These are phyloP conservation scores for Afroboletus lepidellus DNA, from an alignment of 1,284 basidiomycete genomes.

Conservation along the genomic window DNA sequence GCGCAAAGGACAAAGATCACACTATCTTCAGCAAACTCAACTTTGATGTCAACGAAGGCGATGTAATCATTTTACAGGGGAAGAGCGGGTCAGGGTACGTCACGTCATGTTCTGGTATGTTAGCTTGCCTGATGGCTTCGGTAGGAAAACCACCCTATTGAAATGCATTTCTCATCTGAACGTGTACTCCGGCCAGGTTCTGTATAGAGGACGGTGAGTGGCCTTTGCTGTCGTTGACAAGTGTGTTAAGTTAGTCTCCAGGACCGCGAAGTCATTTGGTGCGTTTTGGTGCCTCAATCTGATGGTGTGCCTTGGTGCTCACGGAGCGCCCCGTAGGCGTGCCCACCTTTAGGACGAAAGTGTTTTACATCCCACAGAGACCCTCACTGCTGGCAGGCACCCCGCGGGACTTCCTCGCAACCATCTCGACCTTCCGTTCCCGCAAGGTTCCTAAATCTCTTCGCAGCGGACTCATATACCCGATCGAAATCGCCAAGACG, in stretches of 20 bases:
- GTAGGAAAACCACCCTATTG: slow-evolving; percentile 74
- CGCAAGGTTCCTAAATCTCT: slow-evolving; percentile 37
- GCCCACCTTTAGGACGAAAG: slow-evolving; percentile 70
- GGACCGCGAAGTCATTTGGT: slow-evolving; percentile 58
- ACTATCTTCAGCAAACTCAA: slow-evolving; percentile 54
- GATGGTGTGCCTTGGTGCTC: background rate
- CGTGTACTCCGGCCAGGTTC: slow-evolving; percentile 65
- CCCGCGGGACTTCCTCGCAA: slow-evolving; percentile 67
- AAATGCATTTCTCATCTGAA: slow-evolving; percentile 82
- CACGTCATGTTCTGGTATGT: background rate
- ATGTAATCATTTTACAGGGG: slow-evolving; percentile 72
- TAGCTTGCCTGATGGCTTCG: slow-evolving; percentile 2
- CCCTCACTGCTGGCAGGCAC: slow-evolving; percentile 81
- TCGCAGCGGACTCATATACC: slow-evolving; percentile 36
- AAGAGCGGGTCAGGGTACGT: slow-evolving; percentile 68
- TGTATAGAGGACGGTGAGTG: slow-evolving; percentile 62
- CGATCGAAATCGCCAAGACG: slow-evolving; percentile 54
- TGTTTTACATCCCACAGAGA: slow-evolving; percentile 84
- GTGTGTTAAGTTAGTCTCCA: slow-evolving; percentile 25
- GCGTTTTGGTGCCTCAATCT: slow-evolving; percentile 13
- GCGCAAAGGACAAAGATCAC: slow-evolving; percentile 28
- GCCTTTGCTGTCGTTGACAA: background rate
- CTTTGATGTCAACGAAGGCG: slow-evolving; percentile 64
- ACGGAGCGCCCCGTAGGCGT: slow-evolving; percentile 49
- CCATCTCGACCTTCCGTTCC: slow-evolving; percentile 56